phyloP scores from a whole-genome alignment of 495 filamentous ascomycete species.

The Bombardia bombarda region DNA sequence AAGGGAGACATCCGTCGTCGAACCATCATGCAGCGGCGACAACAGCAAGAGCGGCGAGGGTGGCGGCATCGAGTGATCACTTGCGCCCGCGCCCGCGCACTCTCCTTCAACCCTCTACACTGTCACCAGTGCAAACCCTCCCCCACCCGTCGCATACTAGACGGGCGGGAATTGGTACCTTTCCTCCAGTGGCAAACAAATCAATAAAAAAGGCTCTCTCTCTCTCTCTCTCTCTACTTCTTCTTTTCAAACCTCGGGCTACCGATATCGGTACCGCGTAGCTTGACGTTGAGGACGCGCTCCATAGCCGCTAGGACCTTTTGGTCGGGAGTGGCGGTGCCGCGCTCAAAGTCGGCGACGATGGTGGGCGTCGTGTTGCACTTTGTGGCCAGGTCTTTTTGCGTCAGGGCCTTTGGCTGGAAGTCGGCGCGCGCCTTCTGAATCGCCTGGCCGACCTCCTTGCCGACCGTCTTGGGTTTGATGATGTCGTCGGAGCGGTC shows the following conservation, averaged over 20 bases:
- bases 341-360: constrained; percentile 80
- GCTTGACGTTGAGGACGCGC: constrained; percentile 75
- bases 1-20: no score
- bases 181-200: no score
- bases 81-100: no score
- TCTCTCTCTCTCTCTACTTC: constrained; percentile 17
- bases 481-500: constrained; percentile 97
- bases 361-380: constrained; percentile 78
- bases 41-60: no score
- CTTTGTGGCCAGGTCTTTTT: constrained; percentile 93
- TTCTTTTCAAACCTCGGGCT: constrained; percentile 52
- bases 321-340: constrained; percentile 73
- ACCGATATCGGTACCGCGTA: constrained; percentile 71
- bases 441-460: constrained; percentile 75
- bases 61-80: no score
- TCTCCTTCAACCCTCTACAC: no score
- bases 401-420: constrained; percentile 78
- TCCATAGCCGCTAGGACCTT: constrained; percentile 76
- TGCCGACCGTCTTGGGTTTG: constrained; percentile 84
- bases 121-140: no score
- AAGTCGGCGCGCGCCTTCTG: constrained; percentile 57
- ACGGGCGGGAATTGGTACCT: no score
- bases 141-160: no score
- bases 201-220: no score
- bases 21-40: no score